phyloP scores from a whole-genome alignment of 805 yeast species.

The Candida patagonica region DNA sequence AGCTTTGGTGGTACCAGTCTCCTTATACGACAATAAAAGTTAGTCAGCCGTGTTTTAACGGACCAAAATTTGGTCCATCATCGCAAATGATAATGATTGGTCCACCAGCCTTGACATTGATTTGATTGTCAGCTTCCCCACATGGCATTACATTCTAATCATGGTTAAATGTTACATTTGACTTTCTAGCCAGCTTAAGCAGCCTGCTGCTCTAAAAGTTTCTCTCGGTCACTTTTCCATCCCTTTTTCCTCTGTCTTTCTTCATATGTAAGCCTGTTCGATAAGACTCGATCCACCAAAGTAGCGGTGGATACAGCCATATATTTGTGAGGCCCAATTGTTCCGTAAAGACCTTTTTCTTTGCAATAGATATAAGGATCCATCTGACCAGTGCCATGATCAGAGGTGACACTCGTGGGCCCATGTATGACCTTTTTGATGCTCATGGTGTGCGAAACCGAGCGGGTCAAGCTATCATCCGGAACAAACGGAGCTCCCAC shows the following conservation, averaged over 20 bases:
- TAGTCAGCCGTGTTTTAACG: too few relatives aligned
- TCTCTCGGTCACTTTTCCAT: conserved; percentile 55
- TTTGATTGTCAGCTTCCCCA: neutral
- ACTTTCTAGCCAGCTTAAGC: too few relatives aligned
- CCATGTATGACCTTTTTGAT: conserved; percentile 46
- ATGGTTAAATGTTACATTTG: too few relatives aligned
- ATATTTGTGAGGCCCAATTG: conserved; percentile 47
- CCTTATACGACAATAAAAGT: too few relatives aligned
- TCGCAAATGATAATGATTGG: too few relatives aligned
- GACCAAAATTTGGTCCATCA: too few relatives aligned
- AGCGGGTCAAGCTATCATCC: conserved; percentile 30
- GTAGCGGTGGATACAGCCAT: conserved; percentile 57
- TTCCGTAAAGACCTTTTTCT: conserved; percentile 30
- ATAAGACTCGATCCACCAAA: conserved; percentile 66
- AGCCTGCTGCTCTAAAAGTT: conserved; percentile 22
- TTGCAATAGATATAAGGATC: conserved; percentile 34
- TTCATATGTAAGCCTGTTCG: conserved; percentile 60
- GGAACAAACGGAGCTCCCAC: conserved; percentile 59
- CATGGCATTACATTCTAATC: neutral
- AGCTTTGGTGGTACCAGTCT: too few relatives aligned
- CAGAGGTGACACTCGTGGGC: conserved; percentile 37
- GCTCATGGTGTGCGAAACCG: conserved; percentile 17
- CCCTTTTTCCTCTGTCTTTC: conserved; percentile 85
- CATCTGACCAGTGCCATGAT: conserved; percentile 23
- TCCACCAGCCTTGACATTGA: neutral